phyloP scores from a whole-genome alignment of 1,284 basidiomycete species.

The Ceratobasidium sp. region DNA sequence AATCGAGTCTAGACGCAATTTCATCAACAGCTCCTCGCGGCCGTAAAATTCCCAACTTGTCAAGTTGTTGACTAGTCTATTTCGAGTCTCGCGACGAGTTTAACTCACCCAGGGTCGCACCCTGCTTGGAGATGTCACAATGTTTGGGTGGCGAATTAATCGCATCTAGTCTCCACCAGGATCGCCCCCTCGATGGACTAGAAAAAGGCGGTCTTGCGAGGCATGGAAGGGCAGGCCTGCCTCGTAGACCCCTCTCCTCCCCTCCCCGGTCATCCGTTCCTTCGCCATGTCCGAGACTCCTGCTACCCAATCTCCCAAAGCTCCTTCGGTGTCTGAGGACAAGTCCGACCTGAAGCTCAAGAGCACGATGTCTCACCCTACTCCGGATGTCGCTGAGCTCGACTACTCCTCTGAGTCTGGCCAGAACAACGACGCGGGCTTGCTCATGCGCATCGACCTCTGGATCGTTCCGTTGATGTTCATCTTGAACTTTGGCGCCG shows the following conservation, averaged over 20 bases:
- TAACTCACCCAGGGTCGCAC: conserved; percentile 1
- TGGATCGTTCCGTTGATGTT: conserved; percentile 31
- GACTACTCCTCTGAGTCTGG: conserved; percentile 22
- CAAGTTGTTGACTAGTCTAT: neutral
- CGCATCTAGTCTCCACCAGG: neutral
- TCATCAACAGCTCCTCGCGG: conserved; percentile 8
- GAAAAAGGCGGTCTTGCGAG: conserved; percentile 7
- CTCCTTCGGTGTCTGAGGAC: neutral
- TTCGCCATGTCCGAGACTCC: conserved; percentile 14
- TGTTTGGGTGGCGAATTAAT: conserved; percentile 5
- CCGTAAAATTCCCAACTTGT: conserved; percentile 18
- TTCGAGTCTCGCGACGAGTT: neutral
- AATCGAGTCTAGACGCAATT: conserved; percentile 29
- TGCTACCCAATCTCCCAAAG: neutral
- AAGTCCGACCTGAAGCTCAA: conserved; percentile 25
- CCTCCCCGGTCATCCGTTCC: neutral
- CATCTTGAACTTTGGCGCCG: conserved; percentile 37
- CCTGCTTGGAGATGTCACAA: neutral
- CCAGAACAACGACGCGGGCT: neutral
- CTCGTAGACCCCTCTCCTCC: conserved; percentile 13
- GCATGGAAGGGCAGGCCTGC: conserved; percentile 5
- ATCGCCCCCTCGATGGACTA: neutral
- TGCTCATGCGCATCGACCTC: conserved; percentile 23
- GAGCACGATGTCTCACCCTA: neutral
- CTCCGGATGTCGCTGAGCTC: conserved; percentile 26